Evolutionary conservation across 106 monocot species (phyloP), one percentile per base, ranked within the genome.

Genomic region (Dendrobium nobile): DNA sequence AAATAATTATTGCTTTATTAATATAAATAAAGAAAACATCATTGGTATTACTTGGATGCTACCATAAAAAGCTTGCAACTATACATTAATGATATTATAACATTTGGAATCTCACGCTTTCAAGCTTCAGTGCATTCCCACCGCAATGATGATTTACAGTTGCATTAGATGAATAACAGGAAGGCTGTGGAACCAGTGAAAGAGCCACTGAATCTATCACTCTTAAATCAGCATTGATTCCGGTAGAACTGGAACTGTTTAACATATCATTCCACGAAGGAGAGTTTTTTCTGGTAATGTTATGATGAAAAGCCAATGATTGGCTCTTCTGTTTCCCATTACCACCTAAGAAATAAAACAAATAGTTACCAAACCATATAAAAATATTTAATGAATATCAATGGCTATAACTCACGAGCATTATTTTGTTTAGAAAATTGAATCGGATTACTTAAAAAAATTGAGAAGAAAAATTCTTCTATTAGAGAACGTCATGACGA

Each of bases 261-360:
- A 84, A 55, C 47, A 84, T 65, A 41, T 84, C 74, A 33, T n/a
- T 75, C 84, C 79, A 84, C 0, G 79, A 80, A 64, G 80, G 70
- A 70, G 31, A 33, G 37, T 16, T 37, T 70, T 70, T 70, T 70
- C 70, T 70, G 70, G 70, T 15, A 70, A 70, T 70, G 13, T 4
- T 22, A 70, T 37, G 20, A 37, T 11, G 37, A 37, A 31, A 68
- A 68, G 7, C 27, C 68, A 40, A 16, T 33, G 13, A 33, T 70
- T 28, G 70, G 70, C 37, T 70, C 37, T 28, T 37, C 11, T 70
- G 70, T 37, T 70, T 70, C 13, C 70, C 70, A 70, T 70, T 5
- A 70, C 13, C 28, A 37, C 70, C 70, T 70, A 70, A 37, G 33
- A 70, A 70, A 65, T 26, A 24, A 26, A 1, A 65, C 64, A 65